Conservation (phyloP, 2,329 filamentous ascomycete species). For the Ascomycota sp. region DNA sequence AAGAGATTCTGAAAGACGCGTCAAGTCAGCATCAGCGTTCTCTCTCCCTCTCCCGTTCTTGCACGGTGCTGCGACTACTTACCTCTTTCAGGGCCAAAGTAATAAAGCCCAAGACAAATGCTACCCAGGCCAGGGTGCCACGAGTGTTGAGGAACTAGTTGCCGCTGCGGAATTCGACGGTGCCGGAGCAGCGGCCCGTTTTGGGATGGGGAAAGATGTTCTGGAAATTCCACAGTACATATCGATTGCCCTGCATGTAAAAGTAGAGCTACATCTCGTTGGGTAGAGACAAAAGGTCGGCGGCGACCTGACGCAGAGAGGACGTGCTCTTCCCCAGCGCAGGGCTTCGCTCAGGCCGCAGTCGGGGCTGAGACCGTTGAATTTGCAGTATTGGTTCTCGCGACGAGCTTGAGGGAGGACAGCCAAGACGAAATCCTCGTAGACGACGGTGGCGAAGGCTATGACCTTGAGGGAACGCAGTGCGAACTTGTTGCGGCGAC, state of each 20-base stretch:
- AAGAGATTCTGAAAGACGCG: conserved; percentile 11
- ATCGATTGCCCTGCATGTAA: conserved; percentile 19
- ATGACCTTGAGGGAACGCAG: conserved; percentile 15
- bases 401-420: conserved; percentile 13
- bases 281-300: conserved; percentile 8
- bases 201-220: conserved; percentile 17
- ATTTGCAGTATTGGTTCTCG: conserved; percentile 15
- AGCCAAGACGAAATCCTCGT: conserved; percentile 14
- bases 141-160: conserved; percentile 17
- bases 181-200: conserved; percentile 16
- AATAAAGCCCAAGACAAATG: conserved; percentile 18
- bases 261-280: conserved; percentile 12
- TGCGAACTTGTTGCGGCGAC: conserved; percentile 13
- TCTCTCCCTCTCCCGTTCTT: too few species aligned
- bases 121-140: conserved; percentile 17
- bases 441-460: conserved; percentile 14
- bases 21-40: conserved; percentile 3
- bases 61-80: too few species aligned
- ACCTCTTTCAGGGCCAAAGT: conserved; percentile 16
- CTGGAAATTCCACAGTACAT: conserved; percentile 20
- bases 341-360: conserved; percentile 11
- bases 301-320: conserved; percentile 10
- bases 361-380: conserved; percentile 12
- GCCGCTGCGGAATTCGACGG: conserved; percentile 18
- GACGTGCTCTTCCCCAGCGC: conserved; percentile 8